phyloP scores from a whole-genome alignment of 768 basidiomycete species.

The Exidia glandulosa region DNA sequence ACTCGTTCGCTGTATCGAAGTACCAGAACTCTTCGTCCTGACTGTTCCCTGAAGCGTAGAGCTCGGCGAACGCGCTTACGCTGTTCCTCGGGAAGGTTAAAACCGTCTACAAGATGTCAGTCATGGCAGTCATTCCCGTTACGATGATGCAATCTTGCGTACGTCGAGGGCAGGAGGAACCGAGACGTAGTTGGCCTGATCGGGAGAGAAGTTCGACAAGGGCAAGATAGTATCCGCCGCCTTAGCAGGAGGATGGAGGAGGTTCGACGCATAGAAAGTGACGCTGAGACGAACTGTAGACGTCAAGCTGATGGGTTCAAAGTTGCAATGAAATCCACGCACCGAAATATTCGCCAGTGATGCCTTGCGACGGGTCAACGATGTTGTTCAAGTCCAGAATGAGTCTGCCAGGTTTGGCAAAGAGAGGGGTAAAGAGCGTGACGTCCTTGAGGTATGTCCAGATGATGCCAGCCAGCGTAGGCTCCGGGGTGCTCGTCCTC shows the following conservation, averaged over 20 bases:
- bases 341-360: constrained; percentile 66
- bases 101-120: constrained; percentile 33
- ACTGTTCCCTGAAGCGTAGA: constrained; percentile 54
- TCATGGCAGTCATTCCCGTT: neutral
- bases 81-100: constrained; percentile 62
- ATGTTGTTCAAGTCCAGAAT: constrained; percentile 68
- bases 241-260: constrained; percentile 42
- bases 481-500: constrained; percentile 75
- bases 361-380: constrained; percentile 29
- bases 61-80: constrained; percentile 54
- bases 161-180: constrained; percentile 69
- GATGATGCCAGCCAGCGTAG: constrained; percentile 56
- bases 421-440: constrained; percentile 60
- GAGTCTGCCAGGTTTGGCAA: constrained; percentile 54
- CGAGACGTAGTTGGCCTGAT: constrained; percentile 60
- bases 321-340: constrained; percentile 6
- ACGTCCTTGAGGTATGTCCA: constrained; percentile 74
- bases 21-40: constrained; percentile 74
- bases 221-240: constrained; percentile 59
- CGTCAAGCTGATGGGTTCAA: too few species aligned
- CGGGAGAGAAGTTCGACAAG: constrained; percentile 50
- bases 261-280: constrained; percentile 58
- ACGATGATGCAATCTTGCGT: neutral
- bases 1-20: constrained; percentile 53
- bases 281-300: constrained; percentile 51